phyloP scores from a whole-genome alignment of 495 filamentous ascomycete genomes.

The Penicillium fimorum region DNA sequence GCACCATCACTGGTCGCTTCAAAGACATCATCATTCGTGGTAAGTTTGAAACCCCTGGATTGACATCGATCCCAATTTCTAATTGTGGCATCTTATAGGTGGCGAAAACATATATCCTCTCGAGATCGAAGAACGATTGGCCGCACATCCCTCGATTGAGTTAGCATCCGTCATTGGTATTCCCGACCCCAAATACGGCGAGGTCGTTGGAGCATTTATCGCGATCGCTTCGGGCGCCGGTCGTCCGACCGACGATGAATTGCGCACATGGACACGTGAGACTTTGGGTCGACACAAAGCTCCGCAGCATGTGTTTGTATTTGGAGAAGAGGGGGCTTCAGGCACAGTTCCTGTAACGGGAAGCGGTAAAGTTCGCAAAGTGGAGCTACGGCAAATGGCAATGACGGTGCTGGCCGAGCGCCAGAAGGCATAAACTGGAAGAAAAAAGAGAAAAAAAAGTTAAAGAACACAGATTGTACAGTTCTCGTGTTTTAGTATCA shows the following conservation, averaged over 20 bases:
- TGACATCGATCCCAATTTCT: background rate
- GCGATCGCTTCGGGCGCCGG: constrained; percentile 25
- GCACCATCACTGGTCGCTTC: constrained; percentile 66
- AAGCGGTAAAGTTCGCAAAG: constrained; percentile 71
- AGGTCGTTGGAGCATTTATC: constrained; percentile 66
- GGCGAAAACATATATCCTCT: constrained; percentile 83
- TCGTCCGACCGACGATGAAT: constrained; percentile 46
- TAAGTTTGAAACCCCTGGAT: background rate
- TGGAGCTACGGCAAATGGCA: constrained; percentile 59
- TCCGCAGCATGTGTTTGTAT: constrained; percentile 63
- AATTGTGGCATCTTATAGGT: constrained; percentile 17
- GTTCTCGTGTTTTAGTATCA: background rate
- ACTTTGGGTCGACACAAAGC: constrained; percentile 67
- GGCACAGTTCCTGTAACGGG: constrained; percentile 60
- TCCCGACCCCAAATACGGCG: constrained; percentile 61
- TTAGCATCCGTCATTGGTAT: constrained; percentile 63
- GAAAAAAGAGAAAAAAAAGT: background rate
- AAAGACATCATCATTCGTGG: constrained; percentile 87
- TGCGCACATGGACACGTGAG: constrained; percentile 58
- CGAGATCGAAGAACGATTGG: constrained; percentile 68
- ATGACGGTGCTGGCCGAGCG: constrained; percentile 44
- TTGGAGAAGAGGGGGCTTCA: constrained; percentile 60
- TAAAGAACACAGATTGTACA: background rate
- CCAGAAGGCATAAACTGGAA: background rate
- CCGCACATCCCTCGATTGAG: constrained; percentile 53